A percentile compares a stretch with the other conserved stretches of the same genome.
Evolutionary conservation across 2,329 filamentous ascomycete species (phyloP).

Genomic region (Botrytis sinoallii): DNA sequence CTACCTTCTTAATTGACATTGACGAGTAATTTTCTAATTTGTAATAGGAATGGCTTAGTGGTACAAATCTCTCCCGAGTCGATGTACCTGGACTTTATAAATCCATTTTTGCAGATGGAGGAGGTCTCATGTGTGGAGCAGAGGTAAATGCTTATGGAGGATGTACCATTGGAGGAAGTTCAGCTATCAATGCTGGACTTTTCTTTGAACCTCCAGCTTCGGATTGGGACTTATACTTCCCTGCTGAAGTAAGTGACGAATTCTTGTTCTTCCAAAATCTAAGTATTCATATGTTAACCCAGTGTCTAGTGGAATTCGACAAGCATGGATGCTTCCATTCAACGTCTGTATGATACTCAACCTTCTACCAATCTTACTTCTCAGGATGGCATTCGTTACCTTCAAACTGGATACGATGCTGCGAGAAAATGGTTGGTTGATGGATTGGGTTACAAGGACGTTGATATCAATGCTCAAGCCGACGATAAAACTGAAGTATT

Average conservation of each 20-base stretch:
- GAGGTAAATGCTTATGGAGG: constrained; percentile 45
- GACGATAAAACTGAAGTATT: constrained; percentile 49
- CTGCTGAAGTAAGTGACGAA: constrained; percentile 36
- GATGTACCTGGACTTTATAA: constrained; percentile 51
- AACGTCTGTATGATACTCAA: constrained; percentile 45
- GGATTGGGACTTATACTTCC: constrained; percentile 51
- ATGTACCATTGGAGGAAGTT: constrained; percentile 51
- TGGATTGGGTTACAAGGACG: constrained; percentile 46
- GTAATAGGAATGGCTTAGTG: constrained; percentile 43
- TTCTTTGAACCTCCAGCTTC: constrained; percentile 52
- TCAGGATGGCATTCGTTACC: constrained; percentile 44
- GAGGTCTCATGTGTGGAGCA: constrained; percentile 44
- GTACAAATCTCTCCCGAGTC: constrained; percentile 48
- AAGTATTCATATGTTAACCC: not conserved
- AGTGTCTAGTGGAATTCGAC: constrained; percentile 45
- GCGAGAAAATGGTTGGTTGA: constrained; percentile 50
- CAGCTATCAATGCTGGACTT: constrained; percentile 53
- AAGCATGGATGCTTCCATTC: constrained; percentile 47
- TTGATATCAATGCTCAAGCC: constrained; percentile 46
- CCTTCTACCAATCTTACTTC: constrained; percentile 46
- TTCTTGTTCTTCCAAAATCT: not conserved
- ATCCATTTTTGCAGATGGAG: constrained; percentile 46
- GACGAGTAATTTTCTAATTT: not conserved
- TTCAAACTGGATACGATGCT: constrained; percentile 47
- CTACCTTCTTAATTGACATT: not conserved